These are phyloP conservation scores for Alnus rubra DNA, from an alignment of 306 rosid species.

Conservation along the genomic window DNA sequence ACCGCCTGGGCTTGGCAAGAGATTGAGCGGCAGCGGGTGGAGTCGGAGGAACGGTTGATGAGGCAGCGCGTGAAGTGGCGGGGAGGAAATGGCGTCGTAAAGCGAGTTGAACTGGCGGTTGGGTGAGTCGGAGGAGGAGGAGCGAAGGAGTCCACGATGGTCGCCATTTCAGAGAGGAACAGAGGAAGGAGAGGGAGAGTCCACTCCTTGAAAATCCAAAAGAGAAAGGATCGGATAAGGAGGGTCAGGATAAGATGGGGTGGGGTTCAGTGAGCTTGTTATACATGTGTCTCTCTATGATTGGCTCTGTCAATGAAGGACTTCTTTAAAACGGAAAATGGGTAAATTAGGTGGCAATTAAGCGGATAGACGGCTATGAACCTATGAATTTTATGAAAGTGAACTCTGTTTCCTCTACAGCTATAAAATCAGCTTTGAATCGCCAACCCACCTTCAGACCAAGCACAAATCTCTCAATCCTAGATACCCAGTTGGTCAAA, in stretches of 20 bases:
- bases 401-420: slow-evolving; percentile 27
- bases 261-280: neutral
- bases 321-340: too few relatives aligned
- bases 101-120: slow-evolving; percentile 6
- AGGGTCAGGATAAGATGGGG: neutral
- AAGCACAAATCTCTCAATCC: slow-evolving; percentile 45
- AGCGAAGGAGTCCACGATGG: slow-evolving; percentile 4
- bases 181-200: neutral
- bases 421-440: slow-evolving; percentile 21
- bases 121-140: slow-evolving; percentile 4
- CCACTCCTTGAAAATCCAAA: neutral
- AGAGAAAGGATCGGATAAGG: neutral
- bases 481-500: slow-evolving; percentile 43
- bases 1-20: slow-evolving; percentile 28
- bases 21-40: slow-evolving; percentile 15
- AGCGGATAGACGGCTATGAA: neutral
- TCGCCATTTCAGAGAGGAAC: slow-evolving; percentile 14
- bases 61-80: neutral
- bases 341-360: too few relatives aligned
- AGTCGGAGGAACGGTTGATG: neutral
- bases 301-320: neutral
- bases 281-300: neutral
- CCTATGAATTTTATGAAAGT: slow-evolving; percentile 27
- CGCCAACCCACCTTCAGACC: slow-evolving; percentile 33
- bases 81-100: slow-evolving; percentile 7